Base-by-base conservation (phyloP, 495 filamentous ascomycete species). In the Aspergillus incahuasiensis region DNA sequence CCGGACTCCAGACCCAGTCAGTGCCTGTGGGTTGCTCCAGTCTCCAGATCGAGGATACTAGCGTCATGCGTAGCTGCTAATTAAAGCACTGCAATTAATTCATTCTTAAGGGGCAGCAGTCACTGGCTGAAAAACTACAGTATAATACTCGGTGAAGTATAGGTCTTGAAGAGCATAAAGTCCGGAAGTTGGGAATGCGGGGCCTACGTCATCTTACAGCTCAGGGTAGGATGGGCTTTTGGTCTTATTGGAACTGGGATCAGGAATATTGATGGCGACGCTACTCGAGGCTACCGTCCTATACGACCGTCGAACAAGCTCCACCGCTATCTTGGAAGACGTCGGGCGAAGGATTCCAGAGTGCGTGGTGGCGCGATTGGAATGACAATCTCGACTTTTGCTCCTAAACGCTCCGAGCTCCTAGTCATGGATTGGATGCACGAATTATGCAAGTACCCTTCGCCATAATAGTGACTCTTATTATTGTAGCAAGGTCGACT, bases 221-320 rank as follows among this genome's bases (percentile, higher is more conserved):
- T 35, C 32, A 11, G 32, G 32, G 6, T 35, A 35, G 13, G 13
- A 11, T 35, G 32, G 13, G 32, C n/a, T 35, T 35, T 35, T 3
- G 32, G 12, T 35, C 2, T 11, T 35, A 15, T 11, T 35, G 32
- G 12, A 35, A 11, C 32, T 11, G 32, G 12, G 32, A 35, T 35
- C 32, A 35, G 32, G 8, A 35, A 7, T 35, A 35, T 35, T 35
- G 32, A 44, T 12, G 42, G 42, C 42, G 19, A 42, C 8, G 19
- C 22, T 16, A 18, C 18, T 44, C 42, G 12, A 35, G 32, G 9
- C 32, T 35, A 22, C 45, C 25, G 52, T 41, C 28, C 28, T 41
- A 19, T 38, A 42, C 16, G 18, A 25, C 41, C 49, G 16, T 42
- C 46, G 45, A 55, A 55, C 53, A 55, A 55, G 44, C 53, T 55